These are phyloP conservation scores for Mycosarcoma mackinlayi DNA, from an alignment of 1,284 basidiomycete genomes.

Conservation along the genomic window DNA sequence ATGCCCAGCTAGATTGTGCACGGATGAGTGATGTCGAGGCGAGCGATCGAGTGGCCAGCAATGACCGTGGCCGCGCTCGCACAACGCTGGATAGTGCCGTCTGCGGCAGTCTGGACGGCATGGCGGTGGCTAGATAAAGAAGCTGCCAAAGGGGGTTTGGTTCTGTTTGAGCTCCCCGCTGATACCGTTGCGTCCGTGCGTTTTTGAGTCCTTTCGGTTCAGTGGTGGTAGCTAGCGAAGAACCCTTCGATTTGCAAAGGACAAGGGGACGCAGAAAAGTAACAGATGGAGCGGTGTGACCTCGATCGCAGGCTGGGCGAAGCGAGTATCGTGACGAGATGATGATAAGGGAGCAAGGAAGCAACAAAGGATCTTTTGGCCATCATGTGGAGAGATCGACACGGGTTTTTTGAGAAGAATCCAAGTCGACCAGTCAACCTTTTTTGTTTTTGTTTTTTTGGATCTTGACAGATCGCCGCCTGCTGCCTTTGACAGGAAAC, in stretches of 20 bases:
- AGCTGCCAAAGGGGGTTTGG: too few relatives aligned
- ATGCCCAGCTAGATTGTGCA: constrained; percentile 45
- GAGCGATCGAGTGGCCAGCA: constrained; percentile 1
- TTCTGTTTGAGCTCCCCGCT: too few relatives aligned
- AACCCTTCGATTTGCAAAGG: too few relatives aligned
- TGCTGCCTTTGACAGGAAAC: constrained; percentile 27
- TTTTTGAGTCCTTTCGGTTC: too few relatives aligned
- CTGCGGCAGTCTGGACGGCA: constrained; percentile 27
- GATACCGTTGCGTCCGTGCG: constrained; percentile 1
- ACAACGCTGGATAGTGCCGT: constrained; percentile 13
- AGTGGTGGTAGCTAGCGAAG: too few relatives aligned
- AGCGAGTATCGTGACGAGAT: too few relatives aligned
- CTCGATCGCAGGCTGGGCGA: too few relatives aligned
- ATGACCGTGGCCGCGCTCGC: constrained; percentile 6
- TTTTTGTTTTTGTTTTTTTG: constrained; percentile 1
- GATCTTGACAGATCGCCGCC: constrained; percentile 9
- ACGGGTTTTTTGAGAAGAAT: constrained; percentile 2
- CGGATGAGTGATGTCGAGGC: constrained; percentile 5
- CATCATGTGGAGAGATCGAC: constrained; percentile 10
- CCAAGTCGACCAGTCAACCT: too few relatives aligned
- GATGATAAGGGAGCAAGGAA: background rate
- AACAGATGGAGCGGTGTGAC: background rate
- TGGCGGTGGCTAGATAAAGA: background rate
- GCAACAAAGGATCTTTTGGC: background rate
- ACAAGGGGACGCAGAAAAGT: background rate